Conservation (phyloP, 2,329 filamentous ascomycete species). For the Lasiodiplodia hormozganensis region DNA sequence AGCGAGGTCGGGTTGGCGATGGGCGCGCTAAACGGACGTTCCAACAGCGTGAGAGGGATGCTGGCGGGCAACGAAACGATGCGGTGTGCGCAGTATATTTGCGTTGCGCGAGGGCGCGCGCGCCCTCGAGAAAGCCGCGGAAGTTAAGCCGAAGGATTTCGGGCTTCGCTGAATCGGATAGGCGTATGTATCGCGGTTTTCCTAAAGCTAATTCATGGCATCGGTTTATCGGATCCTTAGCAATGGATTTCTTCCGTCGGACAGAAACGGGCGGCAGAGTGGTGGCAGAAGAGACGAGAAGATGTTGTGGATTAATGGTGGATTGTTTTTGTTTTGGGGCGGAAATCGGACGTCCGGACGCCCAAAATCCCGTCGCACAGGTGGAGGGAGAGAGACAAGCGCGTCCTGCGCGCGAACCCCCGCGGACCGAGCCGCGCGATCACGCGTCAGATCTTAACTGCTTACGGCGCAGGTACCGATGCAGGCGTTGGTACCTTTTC, state of each 20-base stretch:
- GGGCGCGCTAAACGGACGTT: not conserved
- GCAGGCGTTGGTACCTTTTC: not conserved
- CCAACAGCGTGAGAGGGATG: not conserved
- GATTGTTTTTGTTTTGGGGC: slow-evolving; percentile 21
- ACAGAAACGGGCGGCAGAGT: not conserved
- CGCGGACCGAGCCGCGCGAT: slow-evolving; percentile 21
- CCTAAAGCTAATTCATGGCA: slow-evolving; percentile 10
- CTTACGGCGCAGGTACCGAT: slow-evolving; percentile 12
- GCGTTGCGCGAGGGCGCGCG: not conserved
- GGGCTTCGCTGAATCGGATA: not conserved
- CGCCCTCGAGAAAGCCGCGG: not conserved
- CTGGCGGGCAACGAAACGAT: not conserved
- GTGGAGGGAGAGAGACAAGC: not conserved
- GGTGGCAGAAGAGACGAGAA: not conserved
- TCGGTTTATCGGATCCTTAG: not conserved
- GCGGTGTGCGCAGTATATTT: not conserved
- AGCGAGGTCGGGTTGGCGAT: not conserved
- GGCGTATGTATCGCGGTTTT: not conserved
- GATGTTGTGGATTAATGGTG: not conserved
- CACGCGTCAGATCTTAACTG: slow-evolving; percentile 5
- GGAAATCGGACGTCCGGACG: not conserved
- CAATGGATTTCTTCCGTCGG: not conserved
- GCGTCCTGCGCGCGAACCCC: not conserved
- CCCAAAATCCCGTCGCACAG: not conserved
- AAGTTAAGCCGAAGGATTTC: not conserved